A percentile compares a stretch with the other conserved stretches of the same genome.
Evolutionary conservation across 2,329 filamentous ascomycete species (phyloP).

Genomic region (Penicillium concentricum): DNA sequence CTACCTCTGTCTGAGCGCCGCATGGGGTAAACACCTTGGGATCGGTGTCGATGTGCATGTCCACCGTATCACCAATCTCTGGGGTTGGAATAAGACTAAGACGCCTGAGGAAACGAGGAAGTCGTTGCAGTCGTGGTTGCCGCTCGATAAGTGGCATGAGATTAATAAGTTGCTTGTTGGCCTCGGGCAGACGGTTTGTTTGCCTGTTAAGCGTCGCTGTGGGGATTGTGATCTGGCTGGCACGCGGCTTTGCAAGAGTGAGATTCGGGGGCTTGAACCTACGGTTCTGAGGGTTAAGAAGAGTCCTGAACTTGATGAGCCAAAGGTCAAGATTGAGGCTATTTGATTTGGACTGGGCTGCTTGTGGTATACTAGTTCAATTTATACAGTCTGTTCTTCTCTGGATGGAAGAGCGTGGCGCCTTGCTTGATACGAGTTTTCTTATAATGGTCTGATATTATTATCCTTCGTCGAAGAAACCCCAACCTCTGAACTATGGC

Average conservation of each 20-base stretch:
- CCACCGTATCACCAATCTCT: conserved; percentile 89
- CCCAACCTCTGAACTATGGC: not conserved
- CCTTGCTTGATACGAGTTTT: too few relatives aligned
- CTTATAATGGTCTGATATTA: not conserved
- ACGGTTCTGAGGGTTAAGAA: conserved; percentile 50
- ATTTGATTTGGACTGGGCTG: not conserved
- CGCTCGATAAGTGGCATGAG: conserved; percentile 81
- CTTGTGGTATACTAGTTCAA: not conserved
- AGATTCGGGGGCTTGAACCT: conserved; percentile 63
- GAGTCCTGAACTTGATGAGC: conserved; percentile 18
- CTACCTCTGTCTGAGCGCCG: conserved; percentile 79
- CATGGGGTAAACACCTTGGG: conserved; percentile 67
- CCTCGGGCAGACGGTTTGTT: conserved; percentile 80
- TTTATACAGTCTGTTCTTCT: not conserved
- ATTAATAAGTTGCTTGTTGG: conserved; percentile 90
- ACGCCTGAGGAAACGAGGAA: conserved; percentile 78
- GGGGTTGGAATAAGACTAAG: conserved; percentile 84
- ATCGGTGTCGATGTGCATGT: conserved; percentile 96
- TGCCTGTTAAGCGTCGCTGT: conserved; percentile 76
- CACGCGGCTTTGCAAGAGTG: conserved; percentile 71
- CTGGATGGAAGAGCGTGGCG: not conserved
- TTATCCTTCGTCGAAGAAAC: not conserved
- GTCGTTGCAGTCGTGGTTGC: conserved; percentile 78
- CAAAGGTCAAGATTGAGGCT: conserved; percentile 27
- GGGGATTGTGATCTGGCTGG: conserved; percentile 81